Conservation (phyloP, 2,329 filamentous ascomycete species). For the Mycosphaerella sp. region DNA sequence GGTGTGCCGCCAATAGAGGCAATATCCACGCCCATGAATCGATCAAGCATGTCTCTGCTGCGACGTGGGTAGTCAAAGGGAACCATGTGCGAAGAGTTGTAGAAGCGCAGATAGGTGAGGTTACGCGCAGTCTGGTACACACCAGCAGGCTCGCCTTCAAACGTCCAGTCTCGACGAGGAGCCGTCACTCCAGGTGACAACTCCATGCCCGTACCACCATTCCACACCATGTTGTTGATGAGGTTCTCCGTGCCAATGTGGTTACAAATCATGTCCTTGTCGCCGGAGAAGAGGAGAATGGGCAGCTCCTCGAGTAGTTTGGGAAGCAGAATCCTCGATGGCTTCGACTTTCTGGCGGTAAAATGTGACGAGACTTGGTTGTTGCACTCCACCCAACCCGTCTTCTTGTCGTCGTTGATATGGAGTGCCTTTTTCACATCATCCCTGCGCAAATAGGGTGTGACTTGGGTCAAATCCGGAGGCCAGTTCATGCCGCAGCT, state of each 20-base stretch:
- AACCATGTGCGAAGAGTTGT: constrained; percentile 97
- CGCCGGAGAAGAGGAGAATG: constrained; percentile 83
- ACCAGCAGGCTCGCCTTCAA: constrained; percentile 79
- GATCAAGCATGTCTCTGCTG: constrained; percentile 91
- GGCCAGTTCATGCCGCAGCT: constrained; percentile 99
- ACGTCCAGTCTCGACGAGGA: constrained; percentile 88
- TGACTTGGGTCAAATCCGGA: constrained; percentile 69
- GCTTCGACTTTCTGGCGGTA: constrained; percentile 60
- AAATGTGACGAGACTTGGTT: constrained; percentile 71
- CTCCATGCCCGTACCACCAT: constrained; percentile 86
- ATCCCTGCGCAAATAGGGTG: constrained; percentile 73
- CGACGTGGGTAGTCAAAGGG: constrained; percentile 86
- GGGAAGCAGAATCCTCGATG: constrained; percentile 68
- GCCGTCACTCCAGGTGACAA: constrained; percentile 79
- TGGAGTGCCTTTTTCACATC: constrained; percentile 78
- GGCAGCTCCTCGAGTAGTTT: constrained; percentile 69
- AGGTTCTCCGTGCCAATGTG: constrained; percentile 88
- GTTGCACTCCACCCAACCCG: constrained; percentile 88
- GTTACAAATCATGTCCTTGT: constrained; percentile 94
- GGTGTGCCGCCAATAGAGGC: constrained; percentile 75
- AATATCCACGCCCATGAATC: constrained; percentile 91
- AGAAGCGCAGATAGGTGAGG: constrained; percentile 89
- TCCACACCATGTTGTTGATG: constrained; percentile 87
- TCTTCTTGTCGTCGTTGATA: constrained; percentile 70
- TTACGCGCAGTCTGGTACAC: constrained; percentile 95